Evolutionary conservation across 495 filamentous ascomycete species (phyloP), one percentile per base, ranked within the genome.

Genomic region (Evernia prunastri): DNA sequence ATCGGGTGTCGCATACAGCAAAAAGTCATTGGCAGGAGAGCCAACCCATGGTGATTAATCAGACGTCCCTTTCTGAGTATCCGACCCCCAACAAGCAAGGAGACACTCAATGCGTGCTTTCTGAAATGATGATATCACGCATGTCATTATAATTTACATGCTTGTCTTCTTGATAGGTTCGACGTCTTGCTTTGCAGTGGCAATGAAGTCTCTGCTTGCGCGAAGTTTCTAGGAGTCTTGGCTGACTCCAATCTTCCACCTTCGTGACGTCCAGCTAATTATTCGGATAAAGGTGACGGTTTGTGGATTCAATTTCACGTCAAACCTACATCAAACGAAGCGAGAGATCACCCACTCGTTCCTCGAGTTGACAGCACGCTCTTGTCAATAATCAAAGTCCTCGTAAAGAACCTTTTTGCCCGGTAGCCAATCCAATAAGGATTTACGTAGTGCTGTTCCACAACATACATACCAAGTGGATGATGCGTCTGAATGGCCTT

Each of bases 391-490:
- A 56, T 82, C 80, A 69, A 92, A 92, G 74, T 86, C 85, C 72
- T 92, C 89, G 73, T 81, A 86, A 25, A 86, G 65, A 39, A 87
- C 79, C 17, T 81, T 79, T 66, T 86, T 83, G 5, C 81, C 86
- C 25, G 77, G 74, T 59, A 90, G 72, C 89, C 89, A 92, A 23
- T 72, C 76, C 62, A 86, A 53, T 57, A 92, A 60, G 15, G 70
- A 68, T 65, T 77, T 82, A 66, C 83, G 78, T 72, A 92, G 75
- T 39, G 69, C 72, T 29, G 77, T 73, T 6, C 85, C 82, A 8
- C 86, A 81, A 70, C 89, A 93, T 40, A 89, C 64, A 71, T 88
- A 90, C 78, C 85, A 93, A 57, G 79, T 86, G 35, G 75, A 69
- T 23, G 75, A 77, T 43, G 72, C 47, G 9, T 37, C 71, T 64